These are phyloP conservation scores for Pseudoscleropodium purum DNA, from an alignment of 225 moss, liverwort and hornwort species.

Conservation along the genomic window DNA sequence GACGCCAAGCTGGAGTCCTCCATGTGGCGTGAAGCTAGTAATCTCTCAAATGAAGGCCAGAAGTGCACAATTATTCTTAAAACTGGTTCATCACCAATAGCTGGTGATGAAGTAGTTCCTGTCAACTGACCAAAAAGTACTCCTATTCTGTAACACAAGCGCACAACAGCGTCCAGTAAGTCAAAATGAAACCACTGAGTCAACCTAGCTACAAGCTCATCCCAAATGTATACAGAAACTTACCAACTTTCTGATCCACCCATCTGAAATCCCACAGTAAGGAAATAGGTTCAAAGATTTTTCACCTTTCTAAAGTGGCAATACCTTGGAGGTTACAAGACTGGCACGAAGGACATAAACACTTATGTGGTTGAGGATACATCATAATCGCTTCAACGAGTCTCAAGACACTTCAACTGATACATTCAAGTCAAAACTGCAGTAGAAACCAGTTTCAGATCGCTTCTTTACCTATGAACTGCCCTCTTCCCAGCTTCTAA, in stretches of 20 bases:
- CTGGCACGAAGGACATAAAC: not conserved
- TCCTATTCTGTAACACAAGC: constrained; percentile 53
- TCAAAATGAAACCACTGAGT: not conserved
- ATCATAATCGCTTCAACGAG: not conserved
- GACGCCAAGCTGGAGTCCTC: constrained; percentile 74
- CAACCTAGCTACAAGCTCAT: not conserved
- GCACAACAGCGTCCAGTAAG: not conserved
- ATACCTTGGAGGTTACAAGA: not conserved
- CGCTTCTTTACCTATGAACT: constrained; percentile 61
- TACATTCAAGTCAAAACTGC: not conserved
- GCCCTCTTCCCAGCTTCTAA: constrained; percentile 86
- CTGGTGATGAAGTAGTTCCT: constrained; percentile 37
- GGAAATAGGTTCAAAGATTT: not conserved
- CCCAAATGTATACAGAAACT: not conserved
- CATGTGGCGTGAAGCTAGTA: constrained; percentile 79
- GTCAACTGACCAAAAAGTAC: constrained; percentile 74
- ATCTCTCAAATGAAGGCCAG: constrained; percentile 84
- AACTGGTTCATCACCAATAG: constrained; percentile 67
- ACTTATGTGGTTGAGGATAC: not conserved
- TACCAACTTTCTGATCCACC: not conserved
- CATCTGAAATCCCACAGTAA: not conserved
- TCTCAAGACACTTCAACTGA: not conserved
- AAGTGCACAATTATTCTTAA: constrained; percentile 84
- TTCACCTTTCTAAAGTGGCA: not conserved
- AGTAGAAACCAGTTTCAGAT: constrained; percentile 2